phyloP scores from a whole-genome alignment of 169 alveolate genomes.

The Besnoitia besnoiti region DNA sequence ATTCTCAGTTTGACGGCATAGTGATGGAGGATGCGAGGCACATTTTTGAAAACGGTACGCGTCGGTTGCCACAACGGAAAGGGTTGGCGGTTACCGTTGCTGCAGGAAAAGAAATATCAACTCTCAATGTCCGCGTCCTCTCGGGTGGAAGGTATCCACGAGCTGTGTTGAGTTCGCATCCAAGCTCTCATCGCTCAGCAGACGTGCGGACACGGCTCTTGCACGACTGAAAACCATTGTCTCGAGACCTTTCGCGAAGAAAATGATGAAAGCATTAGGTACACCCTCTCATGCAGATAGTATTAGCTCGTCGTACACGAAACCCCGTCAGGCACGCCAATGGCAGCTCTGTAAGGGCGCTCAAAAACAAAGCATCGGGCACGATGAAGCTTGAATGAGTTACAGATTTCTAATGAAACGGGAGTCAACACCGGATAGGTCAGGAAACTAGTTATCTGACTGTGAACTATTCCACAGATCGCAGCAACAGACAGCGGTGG shows the following conservation, averaged over 20 bases:
- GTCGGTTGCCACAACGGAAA: not conserved
- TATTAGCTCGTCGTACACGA: not conserved
- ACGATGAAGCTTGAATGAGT: not conserved
- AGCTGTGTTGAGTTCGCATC: not conserved
- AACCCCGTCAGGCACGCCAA: constrained; percentile 22
- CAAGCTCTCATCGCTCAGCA: not conserved
- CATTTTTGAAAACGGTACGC: constrained; percentile 33
- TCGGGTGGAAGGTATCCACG: constrained; percentile 63
- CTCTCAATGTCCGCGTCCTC: constrained; percentile 52
- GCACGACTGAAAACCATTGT: constrained; percentile 56
- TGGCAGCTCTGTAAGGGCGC: constrained; percentile 35
- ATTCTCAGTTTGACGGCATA: not conserved
- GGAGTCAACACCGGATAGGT: constrained; percentile 52
- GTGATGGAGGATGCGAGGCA: constrained; percentile 43
- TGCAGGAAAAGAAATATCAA: constrained; percentile 42
- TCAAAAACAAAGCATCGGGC: not conserved
- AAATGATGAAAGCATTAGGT: constrained; percentile 59
- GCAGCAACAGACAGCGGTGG: constrained; percentile 62
- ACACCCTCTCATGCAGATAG: not conserved
- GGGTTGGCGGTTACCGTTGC: not conserved
- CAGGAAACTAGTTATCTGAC: not conserved
- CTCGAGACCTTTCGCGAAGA: constrained; percentile 55
- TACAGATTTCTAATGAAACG: constrained; percentile 33
- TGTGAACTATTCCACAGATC: not conserved
- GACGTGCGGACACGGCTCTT: constrained; percentile 65